Evolutionary conservation across 495 filamentous ascomycete species (phyloP), one percentile per base, ranked within the genome.

Genomic region (Tuber indicum): DNA sequence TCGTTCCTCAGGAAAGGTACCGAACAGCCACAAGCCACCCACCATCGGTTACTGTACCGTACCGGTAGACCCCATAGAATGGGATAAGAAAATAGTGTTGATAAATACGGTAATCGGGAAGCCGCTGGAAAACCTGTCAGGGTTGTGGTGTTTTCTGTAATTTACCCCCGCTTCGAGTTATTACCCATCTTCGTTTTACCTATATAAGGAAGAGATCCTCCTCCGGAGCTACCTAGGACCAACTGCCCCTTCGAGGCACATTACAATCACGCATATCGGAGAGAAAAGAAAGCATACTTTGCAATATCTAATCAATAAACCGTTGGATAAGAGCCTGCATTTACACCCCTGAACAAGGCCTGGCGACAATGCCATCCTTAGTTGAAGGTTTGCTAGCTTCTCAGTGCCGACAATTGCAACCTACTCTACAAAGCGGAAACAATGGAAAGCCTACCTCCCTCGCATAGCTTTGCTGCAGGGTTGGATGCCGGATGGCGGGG

Each of bases 161-260:
- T n/a, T n/a, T n/a, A 8, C 58, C 32, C 52, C 58, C 58, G 58
- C 58, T 66, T 36, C 26, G 14, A 14, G 4, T 66, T 36, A 66
- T 66, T 66, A 74, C 62, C 74, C 71, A 73, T 39, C 45, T 76
- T 72, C 74, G 10, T 49, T 70, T 70, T 80, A 80, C 70, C 77
- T 80, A 76, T 76, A 80, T 80, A 80, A 80, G 77, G 62, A 76
- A 76, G 74, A 66, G 78, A 76, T 74, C 62, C 77, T 79, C 78
- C 62, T 72, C 32, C n/a, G 47, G 32, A 74, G 71, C 71, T 49
- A 73, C 58, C 58, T 32, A 66, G 16, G 26, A 66, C 3, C 32
- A 26, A 66, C 26, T 9, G 58, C 32, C 58, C 58, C 26, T 36
- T 26, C 12, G 26, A 66, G 26, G 58, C 32, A 36, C 58, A 36